phyloP scores from a whole-genome alignment of 2,329 filamentous ascomycete genomes.

The Colletotrichum phormii region DNA sequence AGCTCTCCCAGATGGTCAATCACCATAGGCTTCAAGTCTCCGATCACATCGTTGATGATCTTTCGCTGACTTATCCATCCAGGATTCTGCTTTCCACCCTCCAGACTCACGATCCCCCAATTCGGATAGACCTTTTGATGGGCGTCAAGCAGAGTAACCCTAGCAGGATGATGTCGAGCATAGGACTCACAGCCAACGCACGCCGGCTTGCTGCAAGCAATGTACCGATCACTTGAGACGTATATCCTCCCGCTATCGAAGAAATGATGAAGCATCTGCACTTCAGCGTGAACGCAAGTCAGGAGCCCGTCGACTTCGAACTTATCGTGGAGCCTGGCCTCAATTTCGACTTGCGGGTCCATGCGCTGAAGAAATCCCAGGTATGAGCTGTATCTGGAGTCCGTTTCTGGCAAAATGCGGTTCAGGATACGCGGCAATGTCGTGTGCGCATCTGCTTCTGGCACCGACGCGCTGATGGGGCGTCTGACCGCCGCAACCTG shows the following conservation, averaged over 20 bases:
- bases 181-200: constrained; percentile 62
- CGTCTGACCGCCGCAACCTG: constrained; percentile 41
- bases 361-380: constrained; percentile 39
- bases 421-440: constrained; percentile 46
- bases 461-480: constrained; percentile 35
- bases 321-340: constrained; percentile 39
- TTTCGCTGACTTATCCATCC: not conserved
- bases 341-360: constrained; percentile 43
- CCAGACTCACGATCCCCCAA: constrained; percentile 47
- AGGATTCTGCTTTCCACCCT: not conserved
- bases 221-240: constrained; percentile 53
- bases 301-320: constrained; percentile 42
- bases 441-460: constrained; percentile 43
- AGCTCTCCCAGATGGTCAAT: not conserved
- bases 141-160: constrained; percentile 45
- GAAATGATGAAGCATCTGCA: constrained; percentile 61
- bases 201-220: constrained; percentile 64
- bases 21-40: constrained; percentile 1
- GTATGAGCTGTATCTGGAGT: constrained; percentile 32
- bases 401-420: constrained; percentile 43
- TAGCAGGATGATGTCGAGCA: constrained; percentile 52
- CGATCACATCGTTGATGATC: constrained; percentile 8
- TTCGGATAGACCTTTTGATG: constrained; percentile 55
- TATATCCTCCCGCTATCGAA: constrained; percentile 47
- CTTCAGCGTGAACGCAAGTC: constrained; percentile 56